Conservation (phyloP, 2,329 filamentous ascomycete genomes). For the Thielaviopsis cerberus region DNA sequence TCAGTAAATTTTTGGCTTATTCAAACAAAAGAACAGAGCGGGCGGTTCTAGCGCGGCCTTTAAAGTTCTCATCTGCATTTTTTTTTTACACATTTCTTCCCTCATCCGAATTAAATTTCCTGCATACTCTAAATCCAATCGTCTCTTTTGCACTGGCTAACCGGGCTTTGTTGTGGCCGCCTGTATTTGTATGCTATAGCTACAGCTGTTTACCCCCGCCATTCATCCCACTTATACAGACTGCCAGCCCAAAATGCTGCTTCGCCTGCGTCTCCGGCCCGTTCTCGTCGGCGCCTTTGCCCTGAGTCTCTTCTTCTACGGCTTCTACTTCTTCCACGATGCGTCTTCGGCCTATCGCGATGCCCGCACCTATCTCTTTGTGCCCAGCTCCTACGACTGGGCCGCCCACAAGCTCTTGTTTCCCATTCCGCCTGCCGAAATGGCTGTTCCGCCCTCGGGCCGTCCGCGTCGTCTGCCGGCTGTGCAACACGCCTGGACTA, state of each 20-base stretch:
- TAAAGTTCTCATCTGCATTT: no score
- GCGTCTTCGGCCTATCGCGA: neutral
- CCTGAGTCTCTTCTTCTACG: constrained; percentile 46
- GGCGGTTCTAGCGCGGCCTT: no score
- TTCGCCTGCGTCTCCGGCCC: constrained; percentile 19
- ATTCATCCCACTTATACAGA: neutral
- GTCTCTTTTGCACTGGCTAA: no score
- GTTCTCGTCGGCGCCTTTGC: constrained; percentile 27
- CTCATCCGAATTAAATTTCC: no score
- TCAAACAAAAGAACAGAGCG: neutral
- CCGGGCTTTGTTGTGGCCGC: no score
- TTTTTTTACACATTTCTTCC: no score
- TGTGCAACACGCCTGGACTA: neutral
- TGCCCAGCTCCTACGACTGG: constrained; percentile 14
- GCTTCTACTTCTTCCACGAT: constrained; percentile 34
- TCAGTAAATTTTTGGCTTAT: neutral
- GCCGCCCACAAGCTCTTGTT: constrained; percentile 12
- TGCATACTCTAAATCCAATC: no score
- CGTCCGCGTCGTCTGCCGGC: neutral
- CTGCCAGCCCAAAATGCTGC: neutral
- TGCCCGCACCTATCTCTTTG: neutral
- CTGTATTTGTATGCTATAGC: no score
- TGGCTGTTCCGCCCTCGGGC: constrained; percentile 12
- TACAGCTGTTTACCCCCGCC: no score
- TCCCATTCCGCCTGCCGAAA: constrained; percentile 12